Evolutionary conservation across 2,329 filamentous ascomycete genomes (phyloP).

Genomic region (Dothideomycetes sp.): DNA sequence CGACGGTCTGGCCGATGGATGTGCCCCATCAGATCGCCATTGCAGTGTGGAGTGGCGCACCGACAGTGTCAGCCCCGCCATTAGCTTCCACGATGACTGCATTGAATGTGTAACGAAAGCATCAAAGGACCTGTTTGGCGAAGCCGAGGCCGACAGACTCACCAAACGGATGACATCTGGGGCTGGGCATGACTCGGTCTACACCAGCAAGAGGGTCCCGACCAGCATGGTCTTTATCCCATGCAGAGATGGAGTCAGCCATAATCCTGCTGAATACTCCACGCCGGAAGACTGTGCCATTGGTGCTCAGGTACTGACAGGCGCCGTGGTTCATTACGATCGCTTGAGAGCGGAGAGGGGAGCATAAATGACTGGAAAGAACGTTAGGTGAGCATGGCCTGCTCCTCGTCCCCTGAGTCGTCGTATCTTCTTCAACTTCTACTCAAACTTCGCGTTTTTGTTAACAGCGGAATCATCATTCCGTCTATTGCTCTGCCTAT

Average conservation of each 20-base stretch:
- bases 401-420: not conserved
- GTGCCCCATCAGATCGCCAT: constrained; percentile 25
- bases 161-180: constrained; percentile 47
- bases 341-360: constrained; percentile 26
- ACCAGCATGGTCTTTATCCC: constrained; percentile 40
- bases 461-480: too few species aligned
- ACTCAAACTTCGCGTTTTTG: too few species aligned
- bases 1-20: constrained; percentile 31
- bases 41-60: constrained; percentile 48
- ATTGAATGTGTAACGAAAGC: constrained; percentile 53
- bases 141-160: constrained; percentile 32
- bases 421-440: too few species aligned
- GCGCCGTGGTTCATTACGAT: constrained; percentile 40
- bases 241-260: constrained; percentile 35
- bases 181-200: constrained; percentile 51
- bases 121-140: constrained; percentile 46
- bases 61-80: constrained; percentile 51
- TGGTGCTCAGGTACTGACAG: constrained; percentile 38
- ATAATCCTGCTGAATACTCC: constrained; percentile 36
- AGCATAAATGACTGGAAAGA: constrained; percentile 1
- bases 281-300: constrained; percentile 35
- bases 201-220: constrained; percentile 31
- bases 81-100: constrained; percentile 56
- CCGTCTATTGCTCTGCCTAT: not conserved
- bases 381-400: not conserved